Base-by-base conservation (phyloP, 2,329 filamentous ascomycete genomes). In the Tolypocladium guangdongense region DNA sequence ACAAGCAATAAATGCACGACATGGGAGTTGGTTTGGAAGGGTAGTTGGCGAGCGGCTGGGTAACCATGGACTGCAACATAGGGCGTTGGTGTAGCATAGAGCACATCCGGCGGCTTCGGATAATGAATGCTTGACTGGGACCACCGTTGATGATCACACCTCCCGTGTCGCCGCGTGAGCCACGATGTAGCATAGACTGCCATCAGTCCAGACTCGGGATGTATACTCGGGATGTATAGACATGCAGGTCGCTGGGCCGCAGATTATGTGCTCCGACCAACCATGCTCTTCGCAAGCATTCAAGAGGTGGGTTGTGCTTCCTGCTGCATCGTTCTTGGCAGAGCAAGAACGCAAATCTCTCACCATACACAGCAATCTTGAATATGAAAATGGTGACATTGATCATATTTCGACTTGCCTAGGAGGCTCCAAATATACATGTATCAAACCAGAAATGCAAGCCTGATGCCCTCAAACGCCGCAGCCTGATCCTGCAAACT, bases 1-100 rank as follows among this genome's bases (percentile, higher is more conserved):
- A 85, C 74, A 84, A 86, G 78, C 76, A 77, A 67, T 80, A 78
- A 76, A 58, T 59, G 63, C 63, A 65, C 58, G 54, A 66, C 58
- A 52, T 53, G 59, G 54, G 57, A 55, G 33, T 52, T 59, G 60
- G 59, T 62, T 62, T 59, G 63, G 63, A 63, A 64, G 63, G 63
- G 60, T 32, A 47, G 60, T 60, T 60, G 62, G 59, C 57, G 58
- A 56, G 63, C 60, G 61, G 62, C 62, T 58, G 56, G 59, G 63
- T 62, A 63, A 64, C 62, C 63, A 63, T 60, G 58, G 58, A 61
- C 54, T 63, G 62, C 62, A 59, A 57, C 55, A 62, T 64, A 68
- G 52, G 69, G 69, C 69, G 68, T 73, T 73, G 69, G 66, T 72
- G 69, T 72, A 71, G 68, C 69, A 69, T 66, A 69, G 62, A 70